phyloP scores from a whole-genome alignment of 129 eudicot species.

The Pulicaria dysenterica region DNA sequence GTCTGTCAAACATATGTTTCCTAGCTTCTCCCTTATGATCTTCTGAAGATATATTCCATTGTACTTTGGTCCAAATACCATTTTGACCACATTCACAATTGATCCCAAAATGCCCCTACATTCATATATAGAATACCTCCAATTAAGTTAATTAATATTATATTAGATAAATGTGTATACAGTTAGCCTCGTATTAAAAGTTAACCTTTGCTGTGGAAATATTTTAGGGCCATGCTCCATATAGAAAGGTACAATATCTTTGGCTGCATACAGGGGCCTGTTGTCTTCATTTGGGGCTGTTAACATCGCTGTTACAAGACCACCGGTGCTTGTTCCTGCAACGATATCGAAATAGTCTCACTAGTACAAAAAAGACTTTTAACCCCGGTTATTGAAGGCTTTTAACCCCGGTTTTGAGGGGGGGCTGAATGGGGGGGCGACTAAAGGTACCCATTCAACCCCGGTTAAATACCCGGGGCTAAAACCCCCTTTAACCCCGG shows the following conservation, averaged over 20 bases:
- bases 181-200: neutral
- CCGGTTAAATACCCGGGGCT: too few species aligned
- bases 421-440: too few species aligned
- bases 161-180: neutral
- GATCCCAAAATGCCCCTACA: conserved; percentile 36
- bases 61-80: conserved; percentile 47
- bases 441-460: too few species aligned
- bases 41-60: conserved; percentile 53
- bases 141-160: too few species aligned
- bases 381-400: too few species aligned
- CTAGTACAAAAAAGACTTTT: too few species aligned
- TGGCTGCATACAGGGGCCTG: conserved; percentile 61
- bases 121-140: neutral
- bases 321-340: conserved; percentile 71
- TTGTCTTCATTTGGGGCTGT: conserved; percentile 54
- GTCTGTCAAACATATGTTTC: conserved; percentile 43
- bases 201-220: conserved; percentile 53
- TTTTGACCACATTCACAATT: conserved; percentile 15
- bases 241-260: conserved; percentile 59
- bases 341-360: conserved; percentile 67
- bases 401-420: too few species aligned
- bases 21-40: conserved; percentile 36
- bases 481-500: too few species aligned
- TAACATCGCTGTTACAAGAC: conserved; percentile 63
- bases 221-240: conserved; percentile 53